Evolutionary conservation across 306 rosid species (phyloP), one percentile per base, ranked within the genome.

Genomic region (Sindora glabra): DNA sequence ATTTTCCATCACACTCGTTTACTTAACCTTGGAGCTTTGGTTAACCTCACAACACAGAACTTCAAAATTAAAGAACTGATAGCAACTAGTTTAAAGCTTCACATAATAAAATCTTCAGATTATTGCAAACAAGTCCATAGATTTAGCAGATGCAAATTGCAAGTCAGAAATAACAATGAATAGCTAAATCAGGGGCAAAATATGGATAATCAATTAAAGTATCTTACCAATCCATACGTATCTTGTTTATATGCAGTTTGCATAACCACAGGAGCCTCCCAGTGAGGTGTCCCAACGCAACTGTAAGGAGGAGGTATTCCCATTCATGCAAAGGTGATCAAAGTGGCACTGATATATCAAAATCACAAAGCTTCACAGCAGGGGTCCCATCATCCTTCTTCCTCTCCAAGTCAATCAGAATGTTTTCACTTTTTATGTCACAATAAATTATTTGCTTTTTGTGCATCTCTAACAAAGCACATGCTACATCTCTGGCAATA

Each of bases 211-310:
- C 58, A 44, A 30, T 41, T 26, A 17, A 23, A 47, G 58, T 22
- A 45, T 32, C 89, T 56, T 77, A 92, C 99, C 85, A 89, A 68
- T 76, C 99, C 97, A 78, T 92, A 92, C 27, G 64, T 17, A 18
- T 37, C 71, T 10, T 37, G 65, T 50, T 85, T 29, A 66, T 86
- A 82, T 94, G 86, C 86, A 33, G 95, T 78, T 64, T 17, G 89
- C 79, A 92, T 61, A 59, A 89, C 99, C 78, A 89, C 99, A 22
- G 97, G 97, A 66, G 99, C 97, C 97, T 89, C 86, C 99, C 99
- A 92, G 24, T 89, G 84, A 63, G 97, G 99, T 5, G 99, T 92
- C 55, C 99, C 99, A 58, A 84, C 90, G 75, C 99, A 89, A 46
- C 80, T 76, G 67, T 74, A 77, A 40, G 97, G 80, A 51, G 89